Base-by-base conservation (phyloP, 176 grass and related monocot genomes). In the Bothriochloa decipiens region DNA sequence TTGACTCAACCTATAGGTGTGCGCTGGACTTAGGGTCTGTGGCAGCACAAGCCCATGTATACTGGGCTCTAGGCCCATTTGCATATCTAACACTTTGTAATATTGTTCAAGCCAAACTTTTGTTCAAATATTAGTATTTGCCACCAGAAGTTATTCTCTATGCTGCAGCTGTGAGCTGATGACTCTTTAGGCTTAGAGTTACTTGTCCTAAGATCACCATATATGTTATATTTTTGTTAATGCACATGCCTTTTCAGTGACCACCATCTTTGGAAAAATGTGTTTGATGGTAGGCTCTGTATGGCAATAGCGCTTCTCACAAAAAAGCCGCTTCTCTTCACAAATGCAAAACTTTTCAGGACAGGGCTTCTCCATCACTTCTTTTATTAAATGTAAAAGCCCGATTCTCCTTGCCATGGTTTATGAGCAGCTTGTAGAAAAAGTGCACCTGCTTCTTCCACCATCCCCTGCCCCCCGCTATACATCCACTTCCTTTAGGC, bases 101-200 rank as follows among this genome's bases (percentile, higher is more conserved):
- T 60, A 45, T 13, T 67, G 18, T 65, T 67, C 2, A 14, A 76
- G 57, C 37, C 39, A 70, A 74, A 61, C 37, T 26, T 87, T 2
- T 39, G 67, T 68, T 66, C 6, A 36, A 60, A 25, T 87, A 60
- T 82, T 82, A 68, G 33, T 73, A 29, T 49, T 45, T 68, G 15
- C 25, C 36, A 18, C 72, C 7, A 22, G 58, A 84, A 64, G 23
- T 70, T 76, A 68, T 80, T 79, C 40, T 69, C 39, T 88, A 23
- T 63, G 23, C 22, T 73, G 33, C 23, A 75, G 61, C 22, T 43
- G 25, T 65, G 43, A 79, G 40, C 25, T 64, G 27, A 69, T 87
- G 64, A 40, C 73, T 41, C 11, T 41, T 68, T 66, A 41, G 1
- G 41, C 49, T 81, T 76, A 70, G 15, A 37, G 64, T 65, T 78